These are phyloP conservation scores for Mortierella sp. DNA, from an alignment of 371 early-diverging fungal species.

Conservation along the genomic window DNA sequence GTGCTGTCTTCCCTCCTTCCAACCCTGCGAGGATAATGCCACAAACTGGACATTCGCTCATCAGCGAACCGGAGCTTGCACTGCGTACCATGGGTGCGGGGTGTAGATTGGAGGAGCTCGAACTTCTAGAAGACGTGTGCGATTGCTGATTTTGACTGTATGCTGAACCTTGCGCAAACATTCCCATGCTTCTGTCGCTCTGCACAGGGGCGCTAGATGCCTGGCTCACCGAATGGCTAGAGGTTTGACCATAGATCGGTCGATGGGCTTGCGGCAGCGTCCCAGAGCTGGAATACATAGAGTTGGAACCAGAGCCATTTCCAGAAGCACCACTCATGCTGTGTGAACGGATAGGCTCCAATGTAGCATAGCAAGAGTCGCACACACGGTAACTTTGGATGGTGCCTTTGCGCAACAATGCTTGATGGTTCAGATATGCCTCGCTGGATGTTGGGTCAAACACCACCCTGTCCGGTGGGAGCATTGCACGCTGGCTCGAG, in stretches of 20 bases:
- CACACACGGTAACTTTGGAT: conserved; percentile 70
- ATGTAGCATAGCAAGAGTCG: conserved; percentile 61
- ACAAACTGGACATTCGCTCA: conserved; percentile 90
- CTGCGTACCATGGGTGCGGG: conserved; percentile 55
- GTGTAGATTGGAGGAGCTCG: conserved; percentile 41
- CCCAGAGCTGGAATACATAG: conserved; percentile 10
- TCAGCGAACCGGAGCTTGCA: conserved; percentile 65
- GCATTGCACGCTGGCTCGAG: conserved; percentile 65
- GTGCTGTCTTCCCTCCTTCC: conserved; percentile 64
- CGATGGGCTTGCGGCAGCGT: conserved; percentile 14
- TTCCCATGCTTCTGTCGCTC: conserved; percentile 13
- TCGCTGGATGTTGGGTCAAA: conserved; percentile 61
- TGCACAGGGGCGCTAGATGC: conserved; percentile 7
- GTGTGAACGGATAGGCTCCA: conserved; percentile 14
- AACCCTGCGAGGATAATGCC: conserved; percentile 56
- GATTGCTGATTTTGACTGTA: conserved; percentile 22
- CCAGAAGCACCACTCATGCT: conserved; percentile 3
- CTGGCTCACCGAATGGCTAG: background rate
- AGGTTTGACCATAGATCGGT: conserved; percentile 16
- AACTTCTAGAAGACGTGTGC: conserved; percentile 47
- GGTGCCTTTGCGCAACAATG: conserved; percentile 47
- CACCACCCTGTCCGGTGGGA: conserved; percentile 62
- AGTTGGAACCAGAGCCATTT: conserved; percentile 10
- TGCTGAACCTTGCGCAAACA: conserved; percentile 14
- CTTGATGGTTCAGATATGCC: conserved; percentile 56